These are phyloP conservation scores for Xanthoconium stramineum DNA, from an alignment of 768 basidiomycete genomes.

Conservation along the genomic window DNA sequence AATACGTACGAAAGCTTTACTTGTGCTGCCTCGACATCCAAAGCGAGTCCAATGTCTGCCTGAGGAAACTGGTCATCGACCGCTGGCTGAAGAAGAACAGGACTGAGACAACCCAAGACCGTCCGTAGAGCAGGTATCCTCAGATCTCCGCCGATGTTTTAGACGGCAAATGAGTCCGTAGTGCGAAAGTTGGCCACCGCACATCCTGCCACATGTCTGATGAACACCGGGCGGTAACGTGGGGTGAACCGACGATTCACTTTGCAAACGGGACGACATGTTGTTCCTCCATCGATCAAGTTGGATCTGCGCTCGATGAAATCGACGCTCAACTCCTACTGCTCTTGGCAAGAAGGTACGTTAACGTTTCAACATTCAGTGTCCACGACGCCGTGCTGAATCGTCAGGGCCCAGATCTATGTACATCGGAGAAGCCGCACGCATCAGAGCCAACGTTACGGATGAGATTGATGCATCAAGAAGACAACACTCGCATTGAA, in stretches of 20 bases:
- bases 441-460: conserved; percentile 20
- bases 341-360: conserved; percentile 20
- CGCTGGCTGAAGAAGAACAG: conserved; percentile 51
- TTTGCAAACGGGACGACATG: conserved; percentile 22
- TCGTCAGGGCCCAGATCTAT: conserved; percentile 5
- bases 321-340: conserved; percentile 20
- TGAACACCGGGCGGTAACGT: conserved; percentile 19
- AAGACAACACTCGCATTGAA: conserved; percentile 14
- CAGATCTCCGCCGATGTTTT: conserved; percentile 1
- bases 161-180: conserved; percentile 5
- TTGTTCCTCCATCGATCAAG: conserved; percentile 23
- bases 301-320: conserved; percentile 14
- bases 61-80: conserved; percentile 47
- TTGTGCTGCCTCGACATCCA: conserved; percentile 62
- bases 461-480: conserved; percentile 11
- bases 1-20: conserved; percentile 52
- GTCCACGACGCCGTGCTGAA: neutral
- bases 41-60: conserved; percentile 40
- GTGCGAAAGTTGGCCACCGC: conserved; percentile 4
- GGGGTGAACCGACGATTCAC: conserved; percentile 21
- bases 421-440: conserved; percentile 26
- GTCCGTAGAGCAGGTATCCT: too few species aligned
- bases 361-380: neutral
- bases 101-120: too few species aligned
- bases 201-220: conserved; percentile 6